These are phyloP conservation scores for Inonotus obliquus DNA, from an alignment of 1,284 basidiomycete genomes.

Conservation along the genomic window DNA sequence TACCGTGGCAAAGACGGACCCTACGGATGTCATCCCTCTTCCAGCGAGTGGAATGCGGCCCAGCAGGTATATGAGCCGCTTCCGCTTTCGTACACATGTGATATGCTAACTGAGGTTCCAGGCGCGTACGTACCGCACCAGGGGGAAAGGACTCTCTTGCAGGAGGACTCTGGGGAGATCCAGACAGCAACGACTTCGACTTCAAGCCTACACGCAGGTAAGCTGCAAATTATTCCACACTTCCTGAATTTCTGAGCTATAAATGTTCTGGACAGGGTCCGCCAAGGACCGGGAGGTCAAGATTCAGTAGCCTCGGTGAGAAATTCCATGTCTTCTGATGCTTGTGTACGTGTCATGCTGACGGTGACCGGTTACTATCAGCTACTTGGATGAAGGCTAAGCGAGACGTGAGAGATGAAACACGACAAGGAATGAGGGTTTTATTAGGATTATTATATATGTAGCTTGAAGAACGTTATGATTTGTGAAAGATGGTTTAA, in stretches of 20 bases:
- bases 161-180: slow-evolving; percentile 13
- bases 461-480: not conserved
- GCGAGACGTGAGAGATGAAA: not conserved
- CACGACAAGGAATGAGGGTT: not conserved
- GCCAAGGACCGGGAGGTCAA: slow-evolving; percentile 17
- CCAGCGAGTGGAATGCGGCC: slow-evolving; percentile 5
- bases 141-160: slow-evolving; percentile 20
- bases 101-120: not conserved
- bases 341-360: not conserved
- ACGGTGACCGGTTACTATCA: not conserved
- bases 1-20: not conserved
- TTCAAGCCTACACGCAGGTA: slow-evolving; percentile 21
- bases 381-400: not conserved
- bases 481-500: not conserved
- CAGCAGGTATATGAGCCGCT: slow-evolving; percentile 10
- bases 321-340: not conserved
- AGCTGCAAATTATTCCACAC: not conserved
- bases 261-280: slow-evolving; percentile 6
- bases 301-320: slow-evolving; percentile 12
- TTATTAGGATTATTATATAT: not conserved
- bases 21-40: not conserved
- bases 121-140: slow-evolving; percentile 19
- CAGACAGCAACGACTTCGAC: slow-evolving; percentile 3
- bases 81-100: not conserved
- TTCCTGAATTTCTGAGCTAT: not conserved